phyloP scores from a whole-genome alignment of 139 green algal species.

The Diplosphaera chodatii region DNA sequence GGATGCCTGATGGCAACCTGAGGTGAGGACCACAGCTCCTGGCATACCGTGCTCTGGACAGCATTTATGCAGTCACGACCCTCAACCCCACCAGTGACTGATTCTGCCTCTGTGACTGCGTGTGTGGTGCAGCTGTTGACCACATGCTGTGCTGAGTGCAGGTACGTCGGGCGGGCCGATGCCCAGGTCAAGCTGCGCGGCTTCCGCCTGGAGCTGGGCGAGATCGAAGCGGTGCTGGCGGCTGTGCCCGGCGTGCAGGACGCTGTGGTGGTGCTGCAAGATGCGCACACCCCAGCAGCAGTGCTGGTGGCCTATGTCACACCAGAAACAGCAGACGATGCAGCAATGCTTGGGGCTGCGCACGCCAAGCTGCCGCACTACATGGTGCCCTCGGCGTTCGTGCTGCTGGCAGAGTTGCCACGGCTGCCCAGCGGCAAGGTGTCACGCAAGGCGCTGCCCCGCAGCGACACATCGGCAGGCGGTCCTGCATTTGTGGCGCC shows the following conservation, averaged over 20 bases:
- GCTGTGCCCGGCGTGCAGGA: background rate
- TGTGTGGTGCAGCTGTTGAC: background rate
- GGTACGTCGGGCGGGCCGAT: slow-evolving; percentile 35
- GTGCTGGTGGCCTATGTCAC: background rate
- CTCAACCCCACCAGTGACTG: background rate
- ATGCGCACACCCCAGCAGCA: background rate
- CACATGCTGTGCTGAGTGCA: background rate
- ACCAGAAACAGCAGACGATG: background rate
- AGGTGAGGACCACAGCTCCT: background rate
- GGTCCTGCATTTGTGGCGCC: background rate
- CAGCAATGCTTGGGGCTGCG: background rate
- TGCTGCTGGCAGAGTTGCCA: slow-evolving; percentile 10
- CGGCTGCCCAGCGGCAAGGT: slow-evolving; percentile 22
- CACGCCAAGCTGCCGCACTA: slow-evolving; percentile 16
- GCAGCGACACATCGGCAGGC: background rate
- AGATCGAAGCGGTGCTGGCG: slow-evolving; percentile 29
- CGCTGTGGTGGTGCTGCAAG: background rate
- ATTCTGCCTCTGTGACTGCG: background rate
- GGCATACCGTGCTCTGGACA: background rate
- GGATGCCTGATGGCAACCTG: slow-evolving; percentile 20
- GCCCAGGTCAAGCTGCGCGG: slow-evolving; percentile 43
- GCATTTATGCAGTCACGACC: too few species aligned
- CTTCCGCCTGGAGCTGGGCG: slow-evolving; percentile 41
- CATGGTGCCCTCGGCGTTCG: slow-evolving; percentile 20
- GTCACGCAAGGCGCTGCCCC: background rate